A percentile compares a stretch with the other conserved stretches of the same genome.
These are phyloP conservation scores for Martensiomyces pterosporus DNA, from an alignment of 192 early-diverging fungal genomes.

Conservation along the genomic window DNA sequence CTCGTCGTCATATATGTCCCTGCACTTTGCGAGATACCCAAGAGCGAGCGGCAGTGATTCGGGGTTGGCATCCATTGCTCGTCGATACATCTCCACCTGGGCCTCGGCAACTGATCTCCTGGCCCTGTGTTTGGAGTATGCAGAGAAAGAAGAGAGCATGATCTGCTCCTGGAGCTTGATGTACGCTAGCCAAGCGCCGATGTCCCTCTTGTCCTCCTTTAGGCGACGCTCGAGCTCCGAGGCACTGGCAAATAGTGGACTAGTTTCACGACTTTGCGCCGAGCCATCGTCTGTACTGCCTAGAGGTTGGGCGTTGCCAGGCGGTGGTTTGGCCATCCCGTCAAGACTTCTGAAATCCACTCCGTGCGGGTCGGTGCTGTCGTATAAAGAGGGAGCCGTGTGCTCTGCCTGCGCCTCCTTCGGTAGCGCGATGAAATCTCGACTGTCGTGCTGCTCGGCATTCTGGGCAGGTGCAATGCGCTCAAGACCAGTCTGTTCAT, in stretches of 20 bases:
- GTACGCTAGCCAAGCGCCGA: constrained; percentile 22
- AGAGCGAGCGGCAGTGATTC: constrained; percentile 8
- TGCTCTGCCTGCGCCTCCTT: not conserved
- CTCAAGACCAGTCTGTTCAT: not conserved
- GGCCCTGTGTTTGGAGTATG: not conserved
- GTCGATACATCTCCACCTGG: constrained; percentile 20
- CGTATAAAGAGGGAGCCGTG: constrained; percentile 6
- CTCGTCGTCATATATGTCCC: constrained; percentile 10
- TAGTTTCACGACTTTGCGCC: too few species aligned
- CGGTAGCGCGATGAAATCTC: constrained; percentile 10
- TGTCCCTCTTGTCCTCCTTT: constrained; percentile 9
- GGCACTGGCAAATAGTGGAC: too few species aligned
- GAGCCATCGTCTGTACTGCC: too few species aligned
- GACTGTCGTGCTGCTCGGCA: not conserved
- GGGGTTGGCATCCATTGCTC: constrained; percentile 13
- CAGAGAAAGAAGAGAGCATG: constrained; percentile 5
- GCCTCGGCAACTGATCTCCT: constrained; percentile 15
- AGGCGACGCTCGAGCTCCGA: constrained; percentile 14
- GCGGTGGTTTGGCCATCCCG: constrained; percentile 8
- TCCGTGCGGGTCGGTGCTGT: constrained; percentile 8
- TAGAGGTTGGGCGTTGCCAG: too few species aligned
- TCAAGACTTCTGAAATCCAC: constrained; percentile 26
- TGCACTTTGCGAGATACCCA: constrained; percentile 19
- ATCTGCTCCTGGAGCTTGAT: constrained; percentile 15
- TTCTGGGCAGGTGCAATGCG: not conserved